Base-by-base conservation (phyloP, 2,329 filamentous ascomycete genomes). In the Penicillium sp. region DNA sequence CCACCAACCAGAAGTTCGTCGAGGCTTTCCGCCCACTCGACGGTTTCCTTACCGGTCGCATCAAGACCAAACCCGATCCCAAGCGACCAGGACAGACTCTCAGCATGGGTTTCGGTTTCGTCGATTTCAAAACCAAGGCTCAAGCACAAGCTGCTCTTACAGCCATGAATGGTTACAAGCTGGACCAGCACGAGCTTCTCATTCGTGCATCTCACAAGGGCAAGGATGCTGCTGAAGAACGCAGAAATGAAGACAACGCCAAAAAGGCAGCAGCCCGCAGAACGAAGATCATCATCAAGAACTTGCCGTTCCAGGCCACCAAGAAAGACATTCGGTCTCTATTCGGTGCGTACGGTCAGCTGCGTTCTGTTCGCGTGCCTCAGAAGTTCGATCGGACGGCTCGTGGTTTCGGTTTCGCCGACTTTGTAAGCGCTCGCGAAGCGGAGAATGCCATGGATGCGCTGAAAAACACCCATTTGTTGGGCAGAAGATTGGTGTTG, bases 211-310 rank as follows among this genome's bases (percentile, higher is more conserved):
- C 92, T 6, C 91, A 97, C 77, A 92, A 88, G 73, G 90, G 89
- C 18, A 81, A 87, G 54, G 92, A 97, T 75, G 91, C 91, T 16
- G 92, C 90, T 2, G 91, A 96, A 70, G 90, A 96, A 75, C 85
- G 89, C 61, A 86, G 88, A 60, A 88, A 88, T 62, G 88, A 93
- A 62, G 92, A 97, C 68, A 85, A 83, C 60, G 86, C 88, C 47
- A 95, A 92, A 81, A 95, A 93, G 74, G 77, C 84, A 47, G 86
- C 89, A 22, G 83, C 83, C 14, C 85, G 87, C 69, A 84, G 86
- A 62, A 97, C 92, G 45, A 97, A 97, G 82, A 88, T 99, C 69
- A 88, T 97, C 75, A 88, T 99, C 79, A 99, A 97, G 81, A 99
- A 99, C 79, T 78, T 99, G 74, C 93, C 94, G 18, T 99, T 99